phyloP scores from a whole-genome alignment of 2,329 filamentous ascomycete species.

The Aspergillus arachidicola region DNA sequence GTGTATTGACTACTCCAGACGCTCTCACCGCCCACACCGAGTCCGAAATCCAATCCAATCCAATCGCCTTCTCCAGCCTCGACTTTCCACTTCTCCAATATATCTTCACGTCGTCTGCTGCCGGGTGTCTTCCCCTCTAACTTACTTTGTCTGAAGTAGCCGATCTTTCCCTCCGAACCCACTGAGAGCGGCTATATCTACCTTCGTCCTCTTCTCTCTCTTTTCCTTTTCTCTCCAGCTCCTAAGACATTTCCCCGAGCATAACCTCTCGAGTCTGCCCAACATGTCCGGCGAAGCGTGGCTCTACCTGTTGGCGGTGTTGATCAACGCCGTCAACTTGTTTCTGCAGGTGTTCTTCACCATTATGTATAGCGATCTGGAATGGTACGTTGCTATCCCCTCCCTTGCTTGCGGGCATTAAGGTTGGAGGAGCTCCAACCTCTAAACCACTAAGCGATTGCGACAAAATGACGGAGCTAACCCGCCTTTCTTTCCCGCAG shows the following conservation, averaged over 20 bases:
- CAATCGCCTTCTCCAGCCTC: slow-evolving; percentile 1
- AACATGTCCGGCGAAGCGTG: slow-evolving; percentile 97
- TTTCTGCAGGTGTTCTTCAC: slow-evolving; percentile 99
- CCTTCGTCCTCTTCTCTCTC: background rate
- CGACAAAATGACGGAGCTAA: slow-evolving; percentile 31
- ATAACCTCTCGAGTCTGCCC: slow-evolving; percentile 19
- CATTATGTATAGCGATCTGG: slow-evolving; percentile 99
- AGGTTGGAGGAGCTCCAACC: background rate
- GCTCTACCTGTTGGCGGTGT: slow-evolving; percentile 95
- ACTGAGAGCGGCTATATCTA: background rate
- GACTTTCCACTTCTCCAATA: slow-evolving; percentile 2
- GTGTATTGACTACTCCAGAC: background rate
- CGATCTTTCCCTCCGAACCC: background rate
- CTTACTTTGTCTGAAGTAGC: background rate
- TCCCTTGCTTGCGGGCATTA: background rate
- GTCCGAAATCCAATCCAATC: background rate
- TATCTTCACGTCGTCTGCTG: background rate
- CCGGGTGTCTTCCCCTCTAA: background rate
- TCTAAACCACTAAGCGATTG: slow-evolving; percentile 3
- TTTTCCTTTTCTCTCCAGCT: slow-evolving; percentile 10
- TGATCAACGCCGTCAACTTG: slow-evolving; percentile 99
- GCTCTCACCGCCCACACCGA: slow-evolving; percentile 8
- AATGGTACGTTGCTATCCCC: slow-evolving; percentile 76
- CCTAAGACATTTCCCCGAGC: background rate
- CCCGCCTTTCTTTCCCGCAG: slow-evolving; percentile 50